Percentiles rank a stretch among this genome's conserved stretches.
Conservation (phyloP, 2,329 filamentous ascomycete species). For the Aspergillus nomiae region DNA sequence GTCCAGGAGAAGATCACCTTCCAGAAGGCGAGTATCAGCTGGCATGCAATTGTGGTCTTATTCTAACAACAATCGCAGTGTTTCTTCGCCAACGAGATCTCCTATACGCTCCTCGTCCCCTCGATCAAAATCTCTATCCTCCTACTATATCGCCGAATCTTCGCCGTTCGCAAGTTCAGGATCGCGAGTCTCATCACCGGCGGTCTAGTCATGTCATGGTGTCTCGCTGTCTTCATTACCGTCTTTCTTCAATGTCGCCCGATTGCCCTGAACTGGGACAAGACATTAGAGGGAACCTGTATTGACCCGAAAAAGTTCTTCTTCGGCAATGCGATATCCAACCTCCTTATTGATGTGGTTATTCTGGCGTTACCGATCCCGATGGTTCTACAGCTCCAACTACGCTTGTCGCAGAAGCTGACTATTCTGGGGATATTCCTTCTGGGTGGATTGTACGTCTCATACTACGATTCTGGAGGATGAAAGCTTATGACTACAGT, state of each 20-base stretch:
- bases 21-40: neutral
- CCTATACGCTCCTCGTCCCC: conserved; percentile 1
- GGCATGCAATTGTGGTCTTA: neutral
- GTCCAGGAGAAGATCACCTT: neutral
- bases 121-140: conserved; percentile 7
- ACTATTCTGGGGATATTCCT: conserved; percentile 3
- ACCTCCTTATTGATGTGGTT: neutral
- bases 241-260: conserved; percentile 4
- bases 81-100: conserved; percentile 9
- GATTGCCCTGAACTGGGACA: conserved; percentile 6
- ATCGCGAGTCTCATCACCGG: neutral
- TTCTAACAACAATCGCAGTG: neutral
- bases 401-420: neutral
- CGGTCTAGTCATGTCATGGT: neutral
- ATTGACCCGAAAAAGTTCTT: conserved; percentile 2
- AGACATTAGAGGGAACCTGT: neutral
- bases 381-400: conserved; percentile 1
- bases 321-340: conserved; percentile 1
- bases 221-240: conserved; percentile 2
- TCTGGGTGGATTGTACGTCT: conserved; percentile 3
- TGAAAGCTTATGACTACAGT: neutral
- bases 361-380: conserved; percentile 1
- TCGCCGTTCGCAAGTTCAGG: neutral
- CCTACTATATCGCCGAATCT: conserved; percentile 7
- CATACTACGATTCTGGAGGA: neutral